Percentiles rank a stretch among this genome's conserved stretches.
These are phyloP conservation scores for Phialophora expanda DNA, from an alignment of 2,329 filamentous ascomycete species.

Conservation along the genomic window DNA sequence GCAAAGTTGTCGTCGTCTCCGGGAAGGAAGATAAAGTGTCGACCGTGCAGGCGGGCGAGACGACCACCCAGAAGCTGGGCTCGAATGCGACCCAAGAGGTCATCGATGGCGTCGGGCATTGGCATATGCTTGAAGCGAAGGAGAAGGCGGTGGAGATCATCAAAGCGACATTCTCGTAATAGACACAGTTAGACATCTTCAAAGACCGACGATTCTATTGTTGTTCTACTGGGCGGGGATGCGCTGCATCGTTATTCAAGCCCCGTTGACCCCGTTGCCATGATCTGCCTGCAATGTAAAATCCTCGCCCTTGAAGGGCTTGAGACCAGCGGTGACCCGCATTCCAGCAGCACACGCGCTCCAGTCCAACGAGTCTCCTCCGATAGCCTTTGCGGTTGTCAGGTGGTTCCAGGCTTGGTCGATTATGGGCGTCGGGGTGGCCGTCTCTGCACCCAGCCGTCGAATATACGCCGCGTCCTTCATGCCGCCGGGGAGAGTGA, in stretches of 20 bases:
- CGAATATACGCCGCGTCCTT: slow-evolving; percentile 21
- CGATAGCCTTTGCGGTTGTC: slow-evolving; percentile 17
- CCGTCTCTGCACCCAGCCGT: slow-evolving; percentile 15
- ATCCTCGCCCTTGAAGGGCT: slow-evolving; percentile 22
- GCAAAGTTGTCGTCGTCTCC: slow-evolving; percentile 50
- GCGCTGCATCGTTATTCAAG: neutral
- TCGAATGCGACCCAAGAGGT: slow-evolving; percentile 15
- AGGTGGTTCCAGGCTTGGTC: slow-evolving; percentile 23
- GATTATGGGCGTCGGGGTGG: slow-evolving; percentile 19
- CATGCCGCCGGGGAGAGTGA: slow-evolving; percentile 21
- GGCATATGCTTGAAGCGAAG: slow-evolving; percentile 57
- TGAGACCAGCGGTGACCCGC: slow-evolving; percentile 17
- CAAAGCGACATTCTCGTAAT: slow-evolving; percentile 20
- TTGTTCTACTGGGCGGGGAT: neutral
- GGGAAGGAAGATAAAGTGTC: slow-evolving; percentile 55
- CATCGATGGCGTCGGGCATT: slow-evolving; percentile 51
- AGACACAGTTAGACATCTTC: neutral
- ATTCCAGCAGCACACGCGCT: slow-evolving; percentile 22
- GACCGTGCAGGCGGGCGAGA: slow-evolving; percentile 45
- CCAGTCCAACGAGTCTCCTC: slow-evolving; percentile 21
- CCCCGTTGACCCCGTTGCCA: slow-evolving; percentile 15
- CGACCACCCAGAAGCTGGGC: slow-evolving; percentile 38
- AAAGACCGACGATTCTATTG: slow-evolving; percentile 1
- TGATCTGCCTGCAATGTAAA: slow-evolving; percentile 9
- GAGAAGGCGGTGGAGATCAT: slow-evolving; percentile 34